A percentile compares a stretch with the other conserved stretches of the same genome.
Evolutionary conservation across 1,139 yeast species (phyloP).

Genomic region (Saccharomyces hybrid): DNA sequence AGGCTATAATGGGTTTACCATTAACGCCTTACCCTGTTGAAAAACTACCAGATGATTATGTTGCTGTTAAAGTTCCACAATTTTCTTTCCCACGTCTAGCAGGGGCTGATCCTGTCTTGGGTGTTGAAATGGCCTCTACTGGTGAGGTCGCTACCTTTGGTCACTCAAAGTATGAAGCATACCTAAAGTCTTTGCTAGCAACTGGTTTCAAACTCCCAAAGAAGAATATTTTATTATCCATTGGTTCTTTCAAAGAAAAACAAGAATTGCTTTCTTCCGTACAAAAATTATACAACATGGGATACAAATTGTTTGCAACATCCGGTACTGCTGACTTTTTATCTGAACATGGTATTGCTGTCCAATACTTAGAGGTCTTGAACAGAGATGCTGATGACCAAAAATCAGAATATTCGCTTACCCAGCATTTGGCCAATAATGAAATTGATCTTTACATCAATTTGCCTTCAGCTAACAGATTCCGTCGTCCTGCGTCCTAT

Average conservation of each 20-base stretch:
- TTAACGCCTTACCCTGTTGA: constrained; percentile 84
- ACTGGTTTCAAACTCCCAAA: constrained; percentile 94
- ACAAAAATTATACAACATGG: constrained; percentile 69
- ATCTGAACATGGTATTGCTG: constrained; percentile 90
- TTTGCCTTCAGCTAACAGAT: constrained; percentile 92
- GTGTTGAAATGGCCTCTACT: constrained; percentile 99
- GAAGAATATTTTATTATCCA: constrained; percentile 86
- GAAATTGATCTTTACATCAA: constrained; percentile 93
- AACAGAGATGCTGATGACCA: constrained; percentile 58
- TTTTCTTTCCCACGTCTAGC: constrained; percentile 95
- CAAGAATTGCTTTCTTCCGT: constrained; percentile 87
- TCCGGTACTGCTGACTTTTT: constrained; percentile 99
- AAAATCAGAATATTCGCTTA: constrained; percentile 88
- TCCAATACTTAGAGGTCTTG: constrained; percentile 87
- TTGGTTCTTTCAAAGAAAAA: constrained; percentile 98
- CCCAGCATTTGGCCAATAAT: constrained; percentile 94
- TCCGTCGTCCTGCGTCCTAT: constrained; percentile 97
- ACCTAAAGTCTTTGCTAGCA: constrained; percentile 85
- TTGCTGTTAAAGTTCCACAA: constrained; percentile 97
- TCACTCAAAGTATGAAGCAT: constrained; percentile 92
- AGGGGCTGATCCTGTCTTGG: constrained; percentile 97
- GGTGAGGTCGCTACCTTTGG: constrained; percentile 99
- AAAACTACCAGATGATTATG: constrained; percentile 84
- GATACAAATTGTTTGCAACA: constrained; percentile 90
- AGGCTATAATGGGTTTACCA: constrained; percentile 88